Evolutionary conservation across 2,329 filamentous ascomycete genomes (phyloP), one percentile per base, ranked within the genome.

Genomic region (Magnaporthales sp.): DNA sequence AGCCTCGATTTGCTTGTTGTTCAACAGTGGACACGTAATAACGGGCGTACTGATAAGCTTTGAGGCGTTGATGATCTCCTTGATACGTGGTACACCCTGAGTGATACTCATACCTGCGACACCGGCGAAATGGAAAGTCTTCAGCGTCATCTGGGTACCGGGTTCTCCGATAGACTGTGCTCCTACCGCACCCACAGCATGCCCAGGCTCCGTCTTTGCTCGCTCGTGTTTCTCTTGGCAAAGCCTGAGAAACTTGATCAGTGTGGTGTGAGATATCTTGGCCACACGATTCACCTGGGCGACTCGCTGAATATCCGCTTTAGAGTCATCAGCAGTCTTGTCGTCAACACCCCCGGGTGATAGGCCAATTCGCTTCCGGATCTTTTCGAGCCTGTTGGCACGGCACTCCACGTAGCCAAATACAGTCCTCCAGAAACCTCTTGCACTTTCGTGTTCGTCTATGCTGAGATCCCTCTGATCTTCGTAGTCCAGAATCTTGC

Each of bases 101-200:
- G 95, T 99, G 75, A 99, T 97, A 84, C 92, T 97, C 95, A 99
- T 98, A 77, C 94, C 94, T 60, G 95, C 95, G 70, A 99, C 95
- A 91, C 95, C 95, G 75, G 95, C 95, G 82, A 99, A 99, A 90
- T 98, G 95, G 87, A 98, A 98, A 75, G 95, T 98, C 80, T 98
- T 98, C 70, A 99, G 81, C 1, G 95, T 99, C 95, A 99, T 99
- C 78, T 99, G 95, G 0, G 95, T 99, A 76, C 95, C 95, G 0
- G 95, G 95, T 75, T 99, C 95, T 79, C 95, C 95, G 72, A 99
- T 99, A 1, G 94, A 98, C 77, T 99, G 95, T 1, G 95, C 95
- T 70, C 95, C 95, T 51, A 98, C 93, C 19, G 95, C 95, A 69
- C 95, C 95, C 0, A 99, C 95, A 5, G 95, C 93, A 74, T 98